Evolutionary conservation across 371 early-diverging fungal genomes (phyloP), one percentile per base, ranked within the genome.

Genomic region (Cokeromyces recurvatus): DNA sequence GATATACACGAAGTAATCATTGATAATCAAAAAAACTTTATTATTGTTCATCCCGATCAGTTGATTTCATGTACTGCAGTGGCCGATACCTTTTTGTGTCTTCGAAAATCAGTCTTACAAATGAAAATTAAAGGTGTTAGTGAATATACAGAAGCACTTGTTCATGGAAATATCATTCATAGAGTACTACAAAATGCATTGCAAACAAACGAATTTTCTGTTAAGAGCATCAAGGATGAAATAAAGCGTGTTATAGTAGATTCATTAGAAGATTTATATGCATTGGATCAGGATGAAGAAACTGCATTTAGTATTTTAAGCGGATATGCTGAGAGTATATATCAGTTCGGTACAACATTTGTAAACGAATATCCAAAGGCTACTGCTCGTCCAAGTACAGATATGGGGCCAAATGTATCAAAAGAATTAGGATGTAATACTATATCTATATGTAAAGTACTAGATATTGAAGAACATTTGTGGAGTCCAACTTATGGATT

Each of bases 401-500:
- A 66, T 32, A 35, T 64, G 11, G 68, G 67, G 5, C 35, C 43
- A 0, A 20, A 57, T 35, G 51, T 53, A 2, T 42, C 34, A 11
- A 32, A 32, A 3, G 36, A 32, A 8, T 34, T 62, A 42, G 56
- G 56, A 9, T 57, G 43, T 37, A 56, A 57, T 10, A 38, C 61
- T 0, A 53, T 89, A 3, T 65, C 81, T 32, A 67, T 96, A 22
- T 72, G 62, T 24, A 77, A 81, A 19, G 68, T 95, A 0, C 53
- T 94, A 47, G 90, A 92, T 55, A 85, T 94, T 46, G 98, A 97
- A 60, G 97, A 97, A 46, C 82, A 82, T 48, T 71, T 94, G 7
- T 94, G 93, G 91, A 92, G 94, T 17, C 91, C 92, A 2, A 89
- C 70, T 38, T 92, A 79, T 62, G 98, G 98, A 1, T 54, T 97